These are phyloP conservation scores for Takashimella tepidaria DNA, from an alignment of 1,284 basidiomycete genomes.

Conservation along the genomic window DNA sequence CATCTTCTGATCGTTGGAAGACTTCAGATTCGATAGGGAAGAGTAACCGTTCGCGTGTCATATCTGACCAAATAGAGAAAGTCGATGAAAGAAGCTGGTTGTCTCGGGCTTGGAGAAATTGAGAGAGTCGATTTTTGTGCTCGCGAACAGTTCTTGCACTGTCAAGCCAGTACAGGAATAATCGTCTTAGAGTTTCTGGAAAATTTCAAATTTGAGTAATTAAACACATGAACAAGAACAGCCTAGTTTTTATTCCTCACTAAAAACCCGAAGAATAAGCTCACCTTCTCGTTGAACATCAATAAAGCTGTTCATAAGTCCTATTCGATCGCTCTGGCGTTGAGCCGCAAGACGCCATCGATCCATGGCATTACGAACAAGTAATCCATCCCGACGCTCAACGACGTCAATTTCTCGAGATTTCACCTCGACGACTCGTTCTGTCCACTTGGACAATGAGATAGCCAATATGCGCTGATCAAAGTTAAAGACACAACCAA, in stretches of 20 bases:
- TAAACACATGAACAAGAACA: no score
- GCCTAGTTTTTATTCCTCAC: no score
- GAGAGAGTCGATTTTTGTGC: not conserved
- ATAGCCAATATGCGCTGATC: constrained; percentile 12
- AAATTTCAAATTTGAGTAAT: not conserved
- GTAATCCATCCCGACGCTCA: constrained; percentile 18
- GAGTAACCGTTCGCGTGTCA: constrained; percentile 27
- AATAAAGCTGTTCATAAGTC: constrained; percentile 22
- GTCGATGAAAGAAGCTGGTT: constrained; percentile 16
- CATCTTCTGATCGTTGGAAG: constrained; percentile 34
- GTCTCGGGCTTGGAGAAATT: not conserved
- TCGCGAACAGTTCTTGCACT: not conserved
- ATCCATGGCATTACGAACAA: constrained; percentile 16
- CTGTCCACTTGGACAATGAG: constrained; percentile 28
- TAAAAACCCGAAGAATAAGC: no score
- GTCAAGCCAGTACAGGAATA: not conserved
- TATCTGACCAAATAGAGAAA: constrained; percentile 31
- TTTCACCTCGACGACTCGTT: constrained; percentile 37
- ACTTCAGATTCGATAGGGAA: constrained; percentile 28
- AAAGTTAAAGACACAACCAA: not conserved
- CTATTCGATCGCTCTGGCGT: constrained; percentile 13
- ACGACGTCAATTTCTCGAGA: constrained; percentile 33
- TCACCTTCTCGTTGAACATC: constrained; percentile 28
- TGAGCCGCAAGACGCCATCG: constrained; percentile 14
- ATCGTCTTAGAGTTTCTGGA: not conserved